Conservation (phyloP, 208 protist genomes). For the Trypanosoma conorhini region DNA sequence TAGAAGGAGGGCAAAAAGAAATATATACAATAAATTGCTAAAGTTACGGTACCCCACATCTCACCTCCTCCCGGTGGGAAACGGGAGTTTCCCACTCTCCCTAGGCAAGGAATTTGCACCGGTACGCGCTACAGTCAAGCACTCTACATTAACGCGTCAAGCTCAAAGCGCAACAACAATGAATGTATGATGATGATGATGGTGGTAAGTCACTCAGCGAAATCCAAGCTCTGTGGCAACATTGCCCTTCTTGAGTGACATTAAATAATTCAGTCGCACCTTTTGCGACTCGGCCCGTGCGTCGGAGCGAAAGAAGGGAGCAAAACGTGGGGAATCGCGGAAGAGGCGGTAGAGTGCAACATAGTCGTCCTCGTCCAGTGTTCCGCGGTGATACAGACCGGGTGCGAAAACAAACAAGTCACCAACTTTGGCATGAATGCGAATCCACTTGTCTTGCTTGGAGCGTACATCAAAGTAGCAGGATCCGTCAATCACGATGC, state of each 20-base stretch:
- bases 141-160: not conserved
- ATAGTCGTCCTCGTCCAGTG: slow-evolving; percentile 90
- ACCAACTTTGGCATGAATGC: slow-evolving; percentile 72
- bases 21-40: not conserved
- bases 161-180: not conserved
- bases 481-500: slow-evolving; percentile 87
- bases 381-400: slow-evolving; percentile 86
- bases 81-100: not conserved
- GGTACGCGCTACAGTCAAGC: not conserved
- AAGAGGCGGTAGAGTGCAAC: slow-evolving; percentile 83
- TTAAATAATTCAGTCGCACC: slow-evolving; percentile 81
- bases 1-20: not conserved
- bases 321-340: slow-evolving; percentile 80
- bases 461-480: slow-evolving; percentile 93
- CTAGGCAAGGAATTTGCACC: not conserved
- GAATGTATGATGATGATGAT: not conserved
- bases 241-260: slow-evolving; percentile 88
- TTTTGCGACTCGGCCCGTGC: slow-evolving; percentile 67
- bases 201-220: slow-evolving; percentile 19
- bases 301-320: slow-evolving; percentile 75
- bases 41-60: not conserved
- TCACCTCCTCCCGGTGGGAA: not conserved
- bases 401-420: slow-evolving; percentile 87
- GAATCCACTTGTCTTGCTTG: slow-evolving; percentile 93
- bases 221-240: slow-evolving; percentile 82